Evolutionary conservation across 1,284 basidiomycete species (phyloP).

Genomic region (Sanguinoderma infundibulare): DNA sequence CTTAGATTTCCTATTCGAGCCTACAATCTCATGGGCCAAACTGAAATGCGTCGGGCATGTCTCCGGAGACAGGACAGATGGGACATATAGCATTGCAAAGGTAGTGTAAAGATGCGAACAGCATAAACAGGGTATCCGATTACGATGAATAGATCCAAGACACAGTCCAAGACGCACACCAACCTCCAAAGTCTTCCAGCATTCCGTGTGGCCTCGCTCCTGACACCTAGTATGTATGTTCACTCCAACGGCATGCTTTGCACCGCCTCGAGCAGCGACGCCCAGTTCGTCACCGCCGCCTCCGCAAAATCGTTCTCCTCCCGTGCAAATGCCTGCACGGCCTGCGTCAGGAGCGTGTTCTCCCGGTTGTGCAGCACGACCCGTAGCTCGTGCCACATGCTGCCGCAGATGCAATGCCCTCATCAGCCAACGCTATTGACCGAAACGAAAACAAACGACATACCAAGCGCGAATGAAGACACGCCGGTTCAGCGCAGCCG

Average conservation of each 20-base stretch:
- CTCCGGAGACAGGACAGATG: not conserved
- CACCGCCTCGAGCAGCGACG: conserved; percentile 67
- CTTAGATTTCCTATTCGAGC: not conserved
- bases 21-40: not conserved
- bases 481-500: conserved; percentile 69
- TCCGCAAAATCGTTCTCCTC: conserved; percentile 74
- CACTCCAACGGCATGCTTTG: conserved; percentile 86
- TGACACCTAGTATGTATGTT: conserved; percentile 20
- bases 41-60: not conserved
- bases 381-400: conserved; percentile 91
- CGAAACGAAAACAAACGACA: conserved; percentile 28
- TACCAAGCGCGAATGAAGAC: conserved; percentile 87
- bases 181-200: not conserved
- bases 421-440: not conserved
- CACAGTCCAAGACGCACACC: conserved; percentile 3
- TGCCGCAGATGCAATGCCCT: conserved; percentile 34
- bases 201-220: not conserved
- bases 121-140: conserved; percentile 13
- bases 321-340: conserved; percentile 71
- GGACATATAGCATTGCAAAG: not conserved
- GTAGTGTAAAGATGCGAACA: not conserved
- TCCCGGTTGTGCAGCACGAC: conserved; percentile 89
- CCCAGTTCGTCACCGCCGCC: conserved; percentile 72
- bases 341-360: conserved; percentile 77
- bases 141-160: conserved; percentile 1